phyloP scores from a whole-genome alignment of 2,329 filamentous ascomycete genomes.

The Sclerotinia glacialis region DNA sequence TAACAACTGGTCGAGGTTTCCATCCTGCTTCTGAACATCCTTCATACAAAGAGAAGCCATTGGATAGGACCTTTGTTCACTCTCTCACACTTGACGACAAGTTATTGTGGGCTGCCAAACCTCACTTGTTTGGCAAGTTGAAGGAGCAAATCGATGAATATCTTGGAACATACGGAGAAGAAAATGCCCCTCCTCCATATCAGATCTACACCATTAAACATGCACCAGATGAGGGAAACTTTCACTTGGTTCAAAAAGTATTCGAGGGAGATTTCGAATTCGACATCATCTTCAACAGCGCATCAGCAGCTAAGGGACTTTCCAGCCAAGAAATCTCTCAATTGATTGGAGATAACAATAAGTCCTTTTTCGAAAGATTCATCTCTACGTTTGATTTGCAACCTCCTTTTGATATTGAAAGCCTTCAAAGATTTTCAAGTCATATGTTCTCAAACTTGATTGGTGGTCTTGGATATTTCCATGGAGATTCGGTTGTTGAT shows the following conservation, averaged over 20 bases:
- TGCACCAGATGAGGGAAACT: conserved; percentile 67
- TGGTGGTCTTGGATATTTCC: conserved; percentile 93
- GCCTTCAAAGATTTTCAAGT: conserved; percentile 77
- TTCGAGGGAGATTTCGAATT: conserved; percentile 92
- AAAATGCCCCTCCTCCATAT: conserved; percentile 75
- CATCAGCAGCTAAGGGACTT: conserved; percentile 56
- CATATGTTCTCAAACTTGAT: conserved; percentile 92
- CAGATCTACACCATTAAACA: conserved; percentile 80
- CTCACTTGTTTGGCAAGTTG: conserved; percentile 59
- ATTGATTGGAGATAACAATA: conserved; percentile 63
- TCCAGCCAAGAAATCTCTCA: conserved; percentile 63
- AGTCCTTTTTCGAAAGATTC: conserved; percentile 74
- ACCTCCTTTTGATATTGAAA: conserved; percentile 68
- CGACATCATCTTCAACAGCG: conserved; percentile 85
- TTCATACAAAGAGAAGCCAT: conserved; percentile 64
- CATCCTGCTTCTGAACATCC: conserved; percentile 64
- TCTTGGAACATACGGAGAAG: conserved; percentile 56
- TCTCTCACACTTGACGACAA: conserved; percentile 66
- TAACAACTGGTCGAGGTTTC: conserved; percentile 67
- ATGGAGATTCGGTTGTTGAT: conserved; percentile 84
- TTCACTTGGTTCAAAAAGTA: conserved; percentile 86
- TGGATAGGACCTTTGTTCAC: conserved; percentile 73
- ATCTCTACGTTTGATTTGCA: conserved; percentile 68
- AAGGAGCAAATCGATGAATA: conserved; percentile 62
- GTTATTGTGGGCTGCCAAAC: conserved; percentile 81